A percentile compares a stretch with the other conserved stretches of the same genome.
These are phyloP conservation scores for Fusarium protoensiforme DNA, from an alignment of 2,329 filamentous ascomycete genomes.

Conservation along the genomic window DNA sequence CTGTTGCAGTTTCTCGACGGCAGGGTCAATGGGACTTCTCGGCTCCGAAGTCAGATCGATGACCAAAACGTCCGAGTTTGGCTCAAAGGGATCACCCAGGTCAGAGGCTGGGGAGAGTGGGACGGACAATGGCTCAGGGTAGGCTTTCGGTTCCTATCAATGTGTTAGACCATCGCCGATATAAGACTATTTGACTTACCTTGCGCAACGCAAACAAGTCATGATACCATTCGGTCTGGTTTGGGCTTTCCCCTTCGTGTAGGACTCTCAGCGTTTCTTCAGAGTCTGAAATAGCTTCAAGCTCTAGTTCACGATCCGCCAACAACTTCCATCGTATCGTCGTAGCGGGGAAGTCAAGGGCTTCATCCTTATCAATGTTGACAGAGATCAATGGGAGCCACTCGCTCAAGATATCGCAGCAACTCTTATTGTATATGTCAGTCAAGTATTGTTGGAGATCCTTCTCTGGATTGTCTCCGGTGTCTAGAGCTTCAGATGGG, in stretches of 20 bases:
- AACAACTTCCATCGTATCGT: slow-evolving; percentile 36
- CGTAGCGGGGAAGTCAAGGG: slow-evolving; percentile 40
- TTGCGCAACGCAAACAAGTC: slow-evolving; percentile 10
- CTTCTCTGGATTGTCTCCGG: slow-evolving; percentile 30
- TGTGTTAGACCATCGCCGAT: background rate
- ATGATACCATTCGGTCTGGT: background rate
- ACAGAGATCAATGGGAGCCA: slow-evolving; percentile 47
- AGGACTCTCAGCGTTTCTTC: background rate
- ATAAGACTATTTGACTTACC: background rate
- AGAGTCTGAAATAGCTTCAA: slow-evolving; percentile 25
- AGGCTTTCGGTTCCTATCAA: background rate
- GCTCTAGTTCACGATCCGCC: slow-evolving; percentile 42
- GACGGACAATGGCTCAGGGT: slow-evolving; percentile 37
- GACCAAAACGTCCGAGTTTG: slow-evolving; percentile 17
- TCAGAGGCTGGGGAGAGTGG: slow-evolving; percentile 44
- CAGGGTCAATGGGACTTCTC: slow-evolving; percentile 32
- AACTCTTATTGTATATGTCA: slow-evolving; percentile 26
- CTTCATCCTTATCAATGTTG: slow-evolving; percentile 40
- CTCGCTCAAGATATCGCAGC: slow-evolving; percentile 33
- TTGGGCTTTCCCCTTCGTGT: background rate
- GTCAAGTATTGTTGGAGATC: slow-evolving; percentile 39
- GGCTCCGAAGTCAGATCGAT: slow-evolving; percentile 48
- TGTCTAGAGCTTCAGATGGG: slow-evolving; percentile 38
- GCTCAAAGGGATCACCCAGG: slow-evolving; percentile 32
- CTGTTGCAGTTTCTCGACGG: slow-evolving; percentile 13